These are phyloP conservation scores for Albizia julibrissin DNA, from an alignment of 306 rosid species.

Conservation along the genomic window DNA sequence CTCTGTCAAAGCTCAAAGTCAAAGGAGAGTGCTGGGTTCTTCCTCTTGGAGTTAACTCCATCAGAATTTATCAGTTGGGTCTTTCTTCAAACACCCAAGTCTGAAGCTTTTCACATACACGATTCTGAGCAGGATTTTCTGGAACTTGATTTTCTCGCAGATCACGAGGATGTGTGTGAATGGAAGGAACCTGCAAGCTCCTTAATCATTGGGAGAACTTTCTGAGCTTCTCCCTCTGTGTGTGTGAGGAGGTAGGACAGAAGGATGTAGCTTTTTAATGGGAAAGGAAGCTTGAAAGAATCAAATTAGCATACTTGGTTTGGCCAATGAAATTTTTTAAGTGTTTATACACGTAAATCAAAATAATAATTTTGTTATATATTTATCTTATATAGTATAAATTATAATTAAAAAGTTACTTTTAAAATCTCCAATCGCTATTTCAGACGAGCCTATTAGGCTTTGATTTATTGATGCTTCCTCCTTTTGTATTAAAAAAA, in stretches of 20 bases:
- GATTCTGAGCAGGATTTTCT: background rate
- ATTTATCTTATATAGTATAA: too few relatives aligned
- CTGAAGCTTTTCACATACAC: constrained; percentile 21
- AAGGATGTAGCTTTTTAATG: constrained; percentile 14
- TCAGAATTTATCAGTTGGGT: constrained; percentile 20
- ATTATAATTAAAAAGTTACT: too few relatives aligned
- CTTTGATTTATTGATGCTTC: constrained; percentile 19
- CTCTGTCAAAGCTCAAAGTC: constrained; percentile 45
- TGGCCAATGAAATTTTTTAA: too few relatives aligned
- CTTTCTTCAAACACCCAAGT: constrained; percentile 25
- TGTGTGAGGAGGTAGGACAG: background rate
- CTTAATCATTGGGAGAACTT: constrained; percentile 7
- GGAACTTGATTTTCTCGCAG: constrained; percentile 26
- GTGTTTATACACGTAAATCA: too few relatives aligned
- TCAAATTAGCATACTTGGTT: too few relatives aligned
- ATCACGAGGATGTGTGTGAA: constrained; percentile 22
- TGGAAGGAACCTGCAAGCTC: background rate
- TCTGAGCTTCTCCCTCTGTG: constrained; percentile 31
- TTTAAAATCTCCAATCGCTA: too few relatives aligned
- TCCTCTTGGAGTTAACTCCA: constrained; percentile 57
- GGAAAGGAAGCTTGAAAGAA: constrained; percentile 14
- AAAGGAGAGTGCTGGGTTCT: constrained; percentile 42
- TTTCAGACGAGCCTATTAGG: too few relatives aligned
- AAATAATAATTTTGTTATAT: too few relatives aligned
- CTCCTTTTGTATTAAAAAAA: background rate